Evolutionary conservation across 2,329 filamentous ascomycete species (phyloP).

Genomic region (Dothideomycetes sp.): DNA sequence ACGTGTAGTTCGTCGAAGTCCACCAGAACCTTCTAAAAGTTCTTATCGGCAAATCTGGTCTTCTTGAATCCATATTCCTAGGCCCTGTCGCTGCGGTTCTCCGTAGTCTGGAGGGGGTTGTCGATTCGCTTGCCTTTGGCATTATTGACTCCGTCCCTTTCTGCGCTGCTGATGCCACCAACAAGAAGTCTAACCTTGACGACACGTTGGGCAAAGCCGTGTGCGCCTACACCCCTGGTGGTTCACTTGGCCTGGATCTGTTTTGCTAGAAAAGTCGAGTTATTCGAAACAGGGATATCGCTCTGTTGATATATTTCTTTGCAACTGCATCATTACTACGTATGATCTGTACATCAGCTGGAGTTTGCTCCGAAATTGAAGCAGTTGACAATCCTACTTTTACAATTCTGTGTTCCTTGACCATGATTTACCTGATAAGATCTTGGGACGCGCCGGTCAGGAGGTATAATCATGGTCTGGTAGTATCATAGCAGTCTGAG

Average conservation of each 20-base stretch:
- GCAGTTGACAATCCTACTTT: too few relatives aligned
- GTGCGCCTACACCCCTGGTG: conserved; percentile 10
- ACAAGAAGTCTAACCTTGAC: conserved; percentile 5
- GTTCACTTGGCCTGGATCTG: conserved; percentile 7
- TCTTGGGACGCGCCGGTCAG: too few relatives aligned
- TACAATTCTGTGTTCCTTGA: too few relatives aligned
- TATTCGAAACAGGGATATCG: too few relatives aligned
- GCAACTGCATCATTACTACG: too few relatives aligned
- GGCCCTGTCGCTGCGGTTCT: conserved; percentile 19
- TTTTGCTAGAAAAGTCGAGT: conserved; percentile 12
- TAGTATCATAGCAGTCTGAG: too few relatives aligned
- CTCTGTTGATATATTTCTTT: too few relatives aligned
- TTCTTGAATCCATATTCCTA: conserved; percentile 18
- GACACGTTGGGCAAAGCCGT: conserved; percentile 7
- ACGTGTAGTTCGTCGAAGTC: conserved; percentile 17
- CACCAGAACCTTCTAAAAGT: conserved; percentile 24
- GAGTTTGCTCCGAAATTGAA: too few relatives aligned
- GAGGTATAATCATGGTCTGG: too few relatives aligned
- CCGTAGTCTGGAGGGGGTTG: conserved; percentile 6
- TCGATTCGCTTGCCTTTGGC: conserved; percentile 8
- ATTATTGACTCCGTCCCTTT: conserved; percentile 7
- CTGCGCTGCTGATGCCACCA: conserved; percentile 4
- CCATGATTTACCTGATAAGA: too few relatives aligned
- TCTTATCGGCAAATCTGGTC: conserved; percentile 24
- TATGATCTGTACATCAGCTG: too few relatives aligned